Base-by-base conservation (phyloP, 805 yeast genomes). In the Debaryomyces prosopidis region DNA sequence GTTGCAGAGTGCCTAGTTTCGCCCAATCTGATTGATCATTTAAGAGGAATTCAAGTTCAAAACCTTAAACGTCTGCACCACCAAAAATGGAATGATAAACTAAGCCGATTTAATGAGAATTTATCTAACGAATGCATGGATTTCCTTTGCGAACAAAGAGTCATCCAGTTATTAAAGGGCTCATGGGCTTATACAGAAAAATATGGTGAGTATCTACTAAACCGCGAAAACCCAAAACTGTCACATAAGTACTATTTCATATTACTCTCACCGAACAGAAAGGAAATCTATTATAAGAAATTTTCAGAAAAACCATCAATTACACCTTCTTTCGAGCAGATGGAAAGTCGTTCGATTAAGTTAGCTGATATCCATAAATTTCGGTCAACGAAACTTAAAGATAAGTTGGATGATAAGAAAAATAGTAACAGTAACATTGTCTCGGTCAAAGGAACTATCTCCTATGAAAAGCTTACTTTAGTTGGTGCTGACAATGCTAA, bases 131-230 rank as follows among this genome's bases (percentile, higher is more conserved):
- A 89, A 58, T 87, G 85, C 0, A 68, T 75, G 46, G 84, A 82
- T 32, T 87, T 86, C 59, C 89, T 88, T 12, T 78, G 79, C 46
- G 90, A 86, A 59, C 94, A 87, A 66, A 75, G 92, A 54, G 81
- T 85, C 38, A 64, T 86, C 46, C 84, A 82, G 57, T 65, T 89
- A 40, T 81, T 89, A 20, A 82, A 78, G 55, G 96, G 96, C 1
- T 77, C 87, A 2, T 89, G 96, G 96, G 91, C 86, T 11, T 85
- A 73, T 58, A 76, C 84, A 1, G 85, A 82, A 31, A 68, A 75
- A 42, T 89, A 69, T 45, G 76, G 75, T 1, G 73, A 70, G 41
- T 46, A 44, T 15, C 48, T 62, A 19, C 49, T 59, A 43, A 36
- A 49, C 12, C 53, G 44, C 23, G 57, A 56, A 28, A 57, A 51